A percentile compares a stretch with the other conserved stretches of the same genome.
Evolutionary conservation across 1,139 yeast genomes (phyloP).

Genomic region (Kluyveromyces sp.): DNA sequence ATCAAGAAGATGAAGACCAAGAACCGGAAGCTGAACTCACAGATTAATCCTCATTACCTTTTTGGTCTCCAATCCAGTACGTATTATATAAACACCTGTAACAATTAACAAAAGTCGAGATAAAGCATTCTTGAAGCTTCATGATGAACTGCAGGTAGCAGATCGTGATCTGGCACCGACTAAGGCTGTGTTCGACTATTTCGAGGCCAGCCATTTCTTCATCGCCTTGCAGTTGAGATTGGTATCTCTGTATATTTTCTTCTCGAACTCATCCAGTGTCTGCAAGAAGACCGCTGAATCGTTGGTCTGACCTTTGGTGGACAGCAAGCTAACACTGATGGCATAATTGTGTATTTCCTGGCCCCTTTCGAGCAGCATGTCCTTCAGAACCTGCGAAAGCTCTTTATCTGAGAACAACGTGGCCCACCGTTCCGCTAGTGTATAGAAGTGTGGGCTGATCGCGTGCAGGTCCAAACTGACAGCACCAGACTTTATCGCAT

Average conservation of each 20-base stretch:
- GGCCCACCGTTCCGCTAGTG: conserved; percentile 69
- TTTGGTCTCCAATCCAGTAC: no score
- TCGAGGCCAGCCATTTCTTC: conserved; percentile 49
- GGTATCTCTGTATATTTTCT: conserved; percentile 48
- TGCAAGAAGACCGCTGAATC: conserved; percentile 38
- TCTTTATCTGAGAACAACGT: conserved; percentile 59
- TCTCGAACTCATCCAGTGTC: conserved; percentile 73
- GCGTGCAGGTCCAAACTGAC: conserved; percentile 59
- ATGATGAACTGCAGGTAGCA: no score
- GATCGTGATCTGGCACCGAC: no score
- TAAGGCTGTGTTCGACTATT: conserved; percentile 8
- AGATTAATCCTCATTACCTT: no score
- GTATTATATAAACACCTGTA: neutral
- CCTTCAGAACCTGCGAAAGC: conserved; percentile 45
- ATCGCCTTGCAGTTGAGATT: conserved; percentile 57
- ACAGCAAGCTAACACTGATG: conserved; percentile 22
- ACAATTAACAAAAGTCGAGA: neutral
- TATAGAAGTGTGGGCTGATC: conserved; percentile 59
- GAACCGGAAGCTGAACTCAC: conserved; percentile 1
- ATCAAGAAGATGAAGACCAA: neutral
- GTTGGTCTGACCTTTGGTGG: conserved; percentile 8
- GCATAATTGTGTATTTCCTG: conserved; percentile 69
- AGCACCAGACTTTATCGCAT: conserved; percentile 78
- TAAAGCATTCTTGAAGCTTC: no score
- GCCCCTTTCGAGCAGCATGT: conserved; percentile 57